Evolutionary conservation across 371 early-diverging fungal genomes (phyloP).

Genomic region (Blakeslea trispora): DNA sequence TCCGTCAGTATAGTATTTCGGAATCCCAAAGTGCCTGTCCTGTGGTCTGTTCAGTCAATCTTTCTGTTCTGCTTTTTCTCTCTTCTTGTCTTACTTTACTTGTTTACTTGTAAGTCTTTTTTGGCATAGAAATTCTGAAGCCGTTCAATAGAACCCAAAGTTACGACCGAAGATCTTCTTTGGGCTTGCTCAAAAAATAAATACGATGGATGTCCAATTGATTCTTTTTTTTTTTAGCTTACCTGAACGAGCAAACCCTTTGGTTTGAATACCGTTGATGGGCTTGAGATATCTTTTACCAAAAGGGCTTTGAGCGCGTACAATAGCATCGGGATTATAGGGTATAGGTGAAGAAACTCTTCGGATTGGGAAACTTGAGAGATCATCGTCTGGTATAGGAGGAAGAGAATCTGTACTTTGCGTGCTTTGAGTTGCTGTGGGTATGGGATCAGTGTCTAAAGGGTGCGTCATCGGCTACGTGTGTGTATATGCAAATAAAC

Average conservation of each 20-base stretch:
- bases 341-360: conserved; percentile 18
- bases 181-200: conserved; percentile 27
- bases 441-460: not conserved
- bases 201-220: not conserved
- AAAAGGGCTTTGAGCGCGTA: conserved; percentile 43
- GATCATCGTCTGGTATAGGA: conserved; percentile 22
- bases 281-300: conserved; percentile 47
- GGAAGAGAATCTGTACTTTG: conserved; percentile 9
- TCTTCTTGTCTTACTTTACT: conserved; percentile 27
- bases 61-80: conserved; percentile 19
- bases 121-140: conserved; percentile 53
- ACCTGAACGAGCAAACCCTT: conserved; percentile 56
- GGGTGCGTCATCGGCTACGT: not conserved
- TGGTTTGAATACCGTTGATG: conserved; percentile 48
- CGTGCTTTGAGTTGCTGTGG: not conserved
- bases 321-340: conserved; percentile 24
- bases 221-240: conserved; percentile 25
- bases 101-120: conserved; percentile 49
- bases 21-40: conserved; percentile 45
- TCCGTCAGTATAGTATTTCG: conserved; percentile 20
- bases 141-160: conserved; percentile 50
- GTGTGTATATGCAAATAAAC: no score
- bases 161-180: conserved; percentile 51
- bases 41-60: not conserved
- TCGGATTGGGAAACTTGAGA: conserved; percentile 23